Base-by-base conservation (phyloP, 2,329 filamentous ascomycete genomes). In the Colletotrichum aenigma region DNA sequence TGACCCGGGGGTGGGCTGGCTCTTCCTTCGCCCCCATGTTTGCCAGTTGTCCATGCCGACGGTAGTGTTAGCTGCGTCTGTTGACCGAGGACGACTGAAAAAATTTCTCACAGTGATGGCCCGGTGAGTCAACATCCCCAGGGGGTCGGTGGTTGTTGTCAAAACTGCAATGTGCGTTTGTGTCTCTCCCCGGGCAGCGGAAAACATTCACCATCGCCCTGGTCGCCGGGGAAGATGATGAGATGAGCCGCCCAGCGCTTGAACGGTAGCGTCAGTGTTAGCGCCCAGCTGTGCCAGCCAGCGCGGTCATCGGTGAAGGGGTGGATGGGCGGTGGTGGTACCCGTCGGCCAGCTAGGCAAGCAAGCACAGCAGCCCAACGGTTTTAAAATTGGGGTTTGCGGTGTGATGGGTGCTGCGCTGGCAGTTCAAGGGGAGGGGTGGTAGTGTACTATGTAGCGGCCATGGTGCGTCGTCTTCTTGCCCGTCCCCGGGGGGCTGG, bases 61-160 rank as follows among this genome's bases (percentile, higher is more conserved):
- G 68, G 73, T 66, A 75, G 55, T 56, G 26, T 26, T 32, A 30
- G 16, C n/a, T 48, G 38, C 38, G 38, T 48, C 52, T 56, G 30
- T 36, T 62, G 69, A 72, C 69, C 55, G 64, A 72, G 69, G 10
- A 34, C 38, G 38, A 48, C 10, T 62, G 24, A 26, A 72, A 72
- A 75, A 52, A 34, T 16, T 52, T 75, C 30, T 24, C 62, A 34
- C n/a, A 24, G 32, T 62, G 69, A 64, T 56, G 62, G 66, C 52
- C 38, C 73, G 73, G 56, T 72, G 69, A 75, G 73, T 75, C 73
- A 72, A 68, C 12, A 74, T 56, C 56, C 72, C n/a, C 43, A 38
- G 68, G 56, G 43, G 15, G 15, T 36, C n/a, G 32, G 15, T 38
- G 38, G 38, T 48, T n/a, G 38, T 48, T n/a, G 38, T n/a, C 38